These are phyloP conservation scores for Stellera chamaejasme DNA, from an alignment of 345 rosid species.

Conservation along the genomic window DNA sequence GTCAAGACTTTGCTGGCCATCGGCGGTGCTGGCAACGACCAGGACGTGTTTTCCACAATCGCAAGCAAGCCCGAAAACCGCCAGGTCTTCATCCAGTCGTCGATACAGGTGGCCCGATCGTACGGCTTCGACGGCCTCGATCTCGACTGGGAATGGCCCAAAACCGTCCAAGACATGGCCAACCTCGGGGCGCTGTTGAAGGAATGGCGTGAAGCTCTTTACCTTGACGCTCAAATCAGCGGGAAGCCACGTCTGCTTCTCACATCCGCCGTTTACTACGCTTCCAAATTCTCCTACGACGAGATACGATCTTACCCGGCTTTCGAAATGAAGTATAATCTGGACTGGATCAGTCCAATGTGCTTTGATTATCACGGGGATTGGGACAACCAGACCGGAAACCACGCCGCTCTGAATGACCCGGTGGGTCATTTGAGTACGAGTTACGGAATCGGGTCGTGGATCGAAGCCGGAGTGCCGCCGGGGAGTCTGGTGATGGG, in stretches of 20 bases:
- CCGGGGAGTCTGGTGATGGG: constrained; percentile 39
- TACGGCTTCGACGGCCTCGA: constrained; percentile 38
- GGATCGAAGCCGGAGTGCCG: constrained; percentile 28
- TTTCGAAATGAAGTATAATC: constrained; percentile 10
- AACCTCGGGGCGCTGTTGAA: constrained; percentile 13
- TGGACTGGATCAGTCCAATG: constrained; percentile 35
- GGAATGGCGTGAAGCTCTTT: constrained; percentile 22
- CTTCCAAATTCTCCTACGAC: constrained; percentile 15
- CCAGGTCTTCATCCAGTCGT: constrained; percentile 23
- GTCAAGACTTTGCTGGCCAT: constrained; percentile 29
- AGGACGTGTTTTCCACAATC: constrained; percentile 20
- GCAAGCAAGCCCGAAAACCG: constrained; percentile 12
- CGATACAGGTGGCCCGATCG: constrained; percentile 22
- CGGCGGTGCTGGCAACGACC: constrained; percentile 22
- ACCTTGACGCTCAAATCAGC: constrained; percentile 10
- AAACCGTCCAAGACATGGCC: constrained; percentile 19
- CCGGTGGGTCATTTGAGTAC: constrained; percentile 22
- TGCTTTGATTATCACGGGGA: constrained; percentile 33
- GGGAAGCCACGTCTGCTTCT: constrained; percentile 19
- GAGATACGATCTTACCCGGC: constrained; percentile 20
- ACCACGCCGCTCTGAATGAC: constrained; percentile 23
- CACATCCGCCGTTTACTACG: constrained; percentile 33
- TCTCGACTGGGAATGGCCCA: constrained; percentile 43
- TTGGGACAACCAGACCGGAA: constrained; percentile 31
- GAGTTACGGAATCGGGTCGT: constrained; percentile 22